Evolutionary conservation across 768 basidiomycete species (phyloP), one percentile per base, ranked within the genome.

Genomic region (Exsudoporus frostii): DNA sequence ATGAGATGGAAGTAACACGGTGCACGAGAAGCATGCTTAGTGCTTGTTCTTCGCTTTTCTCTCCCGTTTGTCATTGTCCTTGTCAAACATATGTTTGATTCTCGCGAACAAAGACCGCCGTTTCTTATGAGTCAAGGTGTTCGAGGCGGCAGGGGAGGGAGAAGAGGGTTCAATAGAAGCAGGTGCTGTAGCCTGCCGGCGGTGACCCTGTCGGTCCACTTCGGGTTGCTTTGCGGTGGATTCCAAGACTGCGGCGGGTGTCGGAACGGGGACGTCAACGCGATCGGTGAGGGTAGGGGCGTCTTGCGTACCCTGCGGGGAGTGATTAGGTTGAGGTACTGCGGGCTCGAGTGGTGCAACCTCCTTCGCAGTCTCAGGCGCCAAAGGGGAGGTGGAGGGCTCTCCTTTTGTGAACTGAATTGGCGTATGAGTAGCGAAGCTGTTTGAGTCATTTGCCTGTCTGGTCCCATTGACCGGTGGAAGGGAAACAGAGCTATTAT

Each of bases 31-130:
- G 15, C n/a, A 34, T 14, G 41, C 45, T 49, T 42, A 67, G 17
- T 42, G 56, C 60, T 63, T 56, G 29, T 25, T 41, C 57, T 72
- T 70, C 51, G 72, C 65, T 60, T 77, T 62, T 51, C 65, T 68
- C 53, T 70, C 65, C 60, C 75, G 68, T 44, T 74, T 69, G 37
- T 64, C 65, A 58, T 79, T 78, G 20, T 79, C 73, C 60, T 75
- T 77, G 50, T 80, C 73, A 33, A 86, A 85, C 7, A 83, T 61
- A 37, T 74, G 63, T 62, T 80, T 84, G 47, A 75, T 62, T 59
- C 75, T 84, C 24, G 76, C 77, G 48, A 86, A 75, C 29, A 85
- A 63, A 15, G 83, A 83, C 7, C 68, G 64, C 41, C 73, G 73
- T 63, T 82, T 85, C 72, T 83, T 83, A 15, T 64, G 67, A n/a